Evolutionary conservation across 2,329 filamentous ascomycete genomes (phyloP).

Genomic region (Penicillium sp.): DNA sequence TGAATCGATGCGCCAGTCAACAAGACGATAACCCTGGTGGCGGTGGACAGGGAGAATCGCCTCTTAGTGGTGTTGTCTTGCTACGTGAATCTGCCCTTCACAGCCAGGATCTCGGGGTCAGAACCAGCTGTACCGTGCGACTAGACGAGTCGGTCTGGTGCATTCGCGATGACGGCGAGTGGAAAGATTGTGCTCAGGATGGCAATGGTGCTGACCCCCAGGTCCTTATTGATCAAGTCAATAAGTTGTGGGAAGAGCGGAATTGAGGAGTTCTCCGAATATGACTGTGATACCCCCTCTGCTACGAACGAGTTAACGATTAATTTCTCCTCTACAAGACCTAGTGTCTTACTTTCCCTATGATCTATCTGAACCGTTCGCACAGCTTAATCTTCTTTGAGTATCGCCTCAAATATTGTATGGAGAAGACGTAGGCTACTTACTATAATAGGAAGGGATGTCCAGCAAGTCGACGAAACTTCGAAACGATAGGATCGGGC

Average conservation of each 20-base stretch:
- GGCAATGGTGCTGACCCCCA: slow-evolving; percentile 53
- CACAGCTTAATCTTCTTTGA: not conserved
- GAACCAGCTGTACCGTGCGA: slow-evolving; percentile 76
- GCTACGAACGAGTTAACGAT: slow-evolving; percentile 1
- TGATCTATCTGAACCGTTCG: not conserved
- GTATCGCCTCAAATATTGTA: not conserved
- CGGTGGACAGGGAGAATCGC: slow-evolving; percentile 64
- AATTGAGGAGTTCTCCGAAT: slow-evolving; percentile 15
- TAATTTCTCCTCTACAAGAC: not conserved
- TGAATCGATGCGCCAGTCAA: slow-evolving; percentile 80
- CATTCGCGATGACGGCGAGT: slow-evolving; percentile 75
- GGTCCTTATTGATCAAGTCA: slow-evolving; percentile 75
- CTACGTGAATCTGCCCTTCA: slow-evolving; percentile 55
- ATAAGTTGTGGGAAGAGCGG: slow-evolving; percentile 63
- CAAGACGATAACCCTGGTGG: slow-evolving; percentile 70
- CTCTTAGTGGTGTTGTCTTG: slow-evolving; percentile 52
- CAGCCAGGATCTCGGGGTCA: slow-evolving; percentile 63
- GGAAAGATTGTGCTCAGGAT: slow-evolving; percentile 76
- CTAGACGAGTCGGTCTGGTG: slow-evolving; percentile 81
- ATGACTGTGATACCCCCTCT: slow-evolving; percentile 14
- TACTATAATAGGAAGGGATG: not conserved
- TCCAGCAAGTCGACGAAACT: not conserved
- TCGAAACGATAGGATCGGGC: not conserved
- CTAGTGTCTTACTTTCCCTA: not conserved
- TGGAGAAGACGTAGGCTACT: not conserved